Conservation (phyloP, 2,329 filamentous ascomycete genomes). For the Sclerotinia minor region DNA sequence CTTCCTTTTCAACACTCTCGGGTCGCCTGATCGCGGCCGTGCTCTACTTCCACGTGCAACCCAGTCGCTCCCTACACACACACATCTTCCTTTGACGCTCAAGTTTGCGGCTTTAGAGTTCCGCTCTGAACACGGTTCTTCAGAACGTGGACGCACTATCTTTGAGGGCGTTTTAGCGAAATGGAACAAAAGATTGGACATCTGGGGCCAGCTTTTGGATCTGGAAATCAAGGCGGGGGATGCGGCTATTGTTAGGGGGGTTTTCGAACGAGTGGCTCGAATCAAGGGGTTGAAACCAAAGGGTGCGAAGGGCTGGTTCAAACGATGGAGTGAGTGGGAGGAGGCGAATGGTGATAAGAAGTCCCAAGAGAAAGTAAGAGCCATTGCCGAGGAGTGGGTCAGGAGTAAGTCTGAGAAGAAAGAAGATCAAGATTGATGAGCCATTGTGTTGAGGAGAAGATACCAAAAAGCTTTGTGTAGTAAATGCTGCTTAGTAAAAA, state of each 20-base stretch:
- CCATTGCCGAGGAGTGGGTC: conserved; percentile 70
- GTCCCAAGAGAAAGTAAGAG: conserved; percentile 68
- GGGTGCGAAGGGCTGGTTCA: conserved; percentile 85
- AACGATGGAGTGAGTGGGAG: conserved; percentile 89
- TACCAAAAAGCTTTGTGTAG: conserved; percentile 18
- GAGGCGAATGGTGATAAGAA: conserved; percentile 69
- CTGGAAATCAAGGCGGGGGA: conserved; percentile 69
- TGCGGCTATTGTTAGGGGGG: conserved; percentile 62
- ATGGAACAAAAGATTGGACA: conserved; percentile 84
- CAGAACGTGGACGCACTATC: conserved; percentile 90
- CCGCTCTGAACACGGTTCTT: conserved; percentile 75
- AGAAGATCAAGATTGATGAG: conserved; percentile 21
- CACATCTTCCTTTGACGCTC: conserved; percentile 71
- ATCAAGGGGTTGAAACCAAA: conserved; percentile 74
- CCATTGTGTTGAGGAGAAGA: conserved; percentile 6
- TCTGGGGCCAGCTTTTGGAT: conserved; percentile 91
- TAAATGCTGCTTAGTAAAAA: background rate
- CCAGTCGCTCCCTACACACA: conserved; percentile 71
- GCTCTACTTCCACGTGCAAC: conserved; percentile 79
- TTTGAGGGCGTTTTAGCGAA: conserved; percentile 84
- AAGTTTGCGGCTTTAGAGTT: conserved; percentile 94
- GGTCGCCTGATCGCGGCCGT: conserved; percentile 71
- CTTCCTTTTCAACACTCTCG: conserved; percentile 77
- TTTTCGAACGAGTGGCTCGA: conserved; percentile 79
- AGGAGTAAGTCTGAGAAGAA: conserved; percentile 48